Conservation (phyloP, 345 rosid species). For the Erysimum cheiranthoides region DNA sequence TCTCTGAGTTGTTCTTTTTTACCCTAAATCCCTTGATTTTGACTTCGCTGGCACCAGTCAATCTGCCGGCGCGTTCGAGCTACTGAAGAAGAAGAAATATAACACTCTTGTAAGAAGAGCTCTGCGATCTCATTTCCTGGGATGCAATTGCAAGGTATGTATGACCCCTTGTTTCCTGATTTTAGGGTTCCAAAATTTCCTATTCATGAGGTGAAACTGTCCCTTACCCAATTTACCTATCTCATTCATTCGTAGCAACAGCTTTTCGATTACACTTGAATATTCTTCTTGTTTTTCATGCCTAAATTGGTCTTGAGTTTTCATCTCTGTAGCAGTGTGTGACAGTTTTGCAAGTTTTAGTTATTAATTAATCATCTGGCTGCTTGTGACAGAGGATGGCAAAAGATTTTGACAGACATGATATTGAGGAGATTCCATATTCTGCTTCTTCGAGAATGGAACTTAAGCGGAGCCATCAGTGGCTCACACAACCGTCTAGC, state of each 20-base stretch:
- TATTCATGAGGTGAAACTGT: not conserved
- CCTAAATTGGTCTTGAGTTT: not conserved
- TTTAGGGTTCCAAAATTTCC: conserved; percentile 1
- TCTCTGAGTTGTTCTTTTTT: not conserved
- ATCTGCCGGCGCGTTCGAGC: conserved; percentile 15
- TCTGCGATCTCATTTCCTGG: conserved; percentile 24
- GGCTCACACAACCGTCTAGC: conserved; percentile 62
- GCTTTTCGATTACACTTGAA: conserved; percentile 15
- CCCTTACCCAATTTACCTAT: not conserved
- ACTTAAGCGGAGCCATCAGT: conserved; percentile 67
- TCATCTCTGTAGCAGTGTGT: conserved; percentile 1
- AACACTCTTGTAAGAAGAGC: not conserved
- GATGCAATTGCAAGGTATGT: conserved; percentile 12
- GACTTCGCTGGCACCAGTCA: conserved; percentile 1
- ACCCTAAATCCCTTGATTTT: not conserved
- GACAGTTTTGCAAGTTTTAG: not conserved
- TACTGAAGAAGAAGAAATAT: not conserved
- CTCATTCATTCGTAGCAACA: not conserved
- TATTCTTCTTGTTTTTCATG: not conserved
- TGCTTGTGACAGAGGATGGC: conserved; percentile 30
- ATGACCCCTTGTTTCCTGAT: not conserved
- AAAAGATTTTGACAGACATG: conserved; percentile 19
- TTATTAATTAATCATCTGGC: not conserved
- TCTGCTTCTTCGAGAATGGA: conserved; percentile 28
- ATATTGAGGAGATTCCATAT: conserved; percentile 30